Evolutionary conservation across 2,329 filamentous ascomycete species (phyloP).

Genomic region (Paraphaeosphaeria minitans): DNA sequence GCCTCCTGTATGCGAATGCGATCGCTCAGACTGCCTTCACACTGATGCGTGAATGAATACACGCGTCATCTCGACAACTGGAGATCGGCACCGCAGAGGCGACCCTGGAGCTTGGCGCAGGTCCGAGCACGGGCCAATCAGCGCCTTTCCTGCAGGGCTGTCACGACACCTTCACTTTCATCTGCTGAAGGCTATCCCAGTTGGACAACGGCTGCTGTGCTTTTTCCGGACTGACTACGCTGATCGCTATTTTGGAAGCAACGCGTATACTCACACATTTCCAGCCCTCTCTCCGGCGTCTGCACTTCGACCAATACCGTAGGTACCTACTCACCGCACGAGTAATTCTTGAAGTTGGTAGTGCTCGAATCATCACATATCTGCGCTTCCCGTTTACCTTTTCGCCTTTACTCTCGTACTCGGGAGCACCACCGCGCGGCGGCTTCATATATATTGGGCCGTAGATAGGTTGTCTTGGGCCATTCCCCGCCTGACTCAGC

Average conservation of each 20-base stretch:
- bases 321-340: background rate
- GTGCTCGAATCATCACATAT: background rate
- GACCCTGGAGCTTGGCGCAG: background rate
- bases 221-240: background rate
- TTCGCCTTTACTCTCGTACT: background rate
- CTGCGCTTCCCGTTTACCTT: background rate
- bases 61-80: background rate
- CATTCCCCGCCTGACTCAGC: background rate
- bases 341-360: background rate
- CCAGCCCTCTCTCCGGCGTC: background rate
- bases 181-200: background rate
- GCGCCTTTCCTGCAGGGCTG: background rate
- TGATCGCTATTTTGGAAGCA: background rate
- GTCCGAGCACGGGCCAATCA: background rate
- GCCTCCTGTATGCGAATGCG: constrained; percentile 5
- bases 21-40: background rate
- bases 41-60: background rate
- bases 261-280: background rate
- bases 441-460: background rate
- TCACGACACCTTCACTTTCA: background rate
- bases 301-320: background rate
- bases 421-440: background rate
- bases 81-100: background rate
- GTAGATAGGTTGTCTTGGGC: background rate
- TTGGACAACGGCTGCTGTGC: background rate